Evolutionary conservation across 495 filamentous ascomycete species (phyloP), one percentile per base, ranked within the genome.

Genomic region (Hypomontagnella submonticulosa): DNA sequence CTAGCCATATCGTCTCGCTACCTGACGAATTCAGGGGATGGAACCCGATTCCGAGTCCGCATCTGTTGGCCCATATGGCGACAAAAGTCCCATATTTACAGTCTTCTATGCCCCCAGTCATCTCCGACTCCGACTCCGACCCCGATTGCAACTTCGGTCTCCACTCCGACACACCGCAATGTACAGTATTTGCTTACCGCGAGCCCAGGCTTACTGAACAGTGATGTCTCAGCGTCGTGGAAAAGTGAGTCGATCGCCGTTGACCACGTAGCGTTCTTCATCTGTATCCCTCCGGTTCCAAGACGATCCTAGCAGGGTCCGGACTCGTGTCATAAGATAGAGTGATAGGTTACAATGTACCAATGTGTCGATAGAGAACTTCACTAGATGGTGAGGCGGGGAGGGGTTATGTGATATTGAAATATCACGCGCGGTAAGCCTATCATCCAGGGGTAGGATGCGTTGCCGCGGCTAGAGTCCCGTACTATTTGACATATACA

Each of bases 251-350:
- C 0, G 51, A 68, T 42, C n/a, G 23, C 23, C 23, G 6, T 27
- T 27, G 66, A 77, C 12, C 81, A 88, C 56, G 79, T 85, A 11
- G 84, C 76, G 0, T 87, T 87, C 54, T 70, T 86, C 4, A 85
- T 88, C 42, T 84, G 0, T 88, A 84, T 63, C 85, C 81, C 0
- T n/a, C 80, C 71, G 80, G 78, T 20, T 87, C 87, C 58, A 84
- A 87, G 42, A 71, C 73, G 34, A 81, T 82, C 9, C 75, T 87
- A 23, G 60, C 59, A 1, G 58, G 55, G 1, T 80, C 82, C 0
- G 81, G 82, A 0, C 60, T 87, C 2, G 48, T 72, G 38, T 80
- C 83, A 0, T 72, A 78, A 15, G 81, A 87, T 54, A 74, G 76
- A 8, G 43, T 62, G 5, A 73, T 75, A 0, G 62, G 57, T 4